Percentiles rank a stretch among this genome's conserved stretches.
These are phyloP conservation scores for Penicillium italicum DNA, from an alignment of 2,329 filamentous ascomycete genomes.

Conservation along the genomic window DNA sequence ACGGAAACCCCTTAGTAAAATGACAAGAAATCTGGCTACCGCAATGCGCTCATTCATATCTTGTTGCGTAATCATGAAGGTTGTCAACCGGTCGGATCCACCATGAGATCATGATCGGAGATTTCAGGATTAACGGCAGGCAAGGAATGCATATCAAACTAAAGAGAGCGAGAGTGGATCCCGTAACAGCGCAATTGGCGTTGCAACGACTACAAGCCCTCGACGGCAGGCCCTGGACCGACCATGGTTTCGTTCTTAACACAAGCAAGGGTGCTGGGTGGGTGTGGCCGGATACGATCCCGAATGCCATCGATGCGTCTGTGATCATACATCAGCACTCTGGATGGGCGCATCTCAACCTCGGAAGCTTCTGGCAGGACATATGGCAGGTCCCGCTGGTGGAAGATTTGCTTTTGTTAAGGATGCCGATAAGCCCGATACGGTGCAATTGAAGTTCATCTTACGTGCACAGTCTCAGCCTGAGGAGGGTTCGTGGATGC, in stretches of 20 bases:
- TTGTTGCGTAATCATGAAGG: neutral
- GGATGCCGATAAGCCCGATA: constrained; percentile 21
- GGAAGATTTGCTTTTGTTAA: constrained; percentile 30
- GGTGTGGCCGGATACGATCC: constrained; percentile 31
- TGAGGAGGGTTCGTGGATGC: constrained; percentile 36
- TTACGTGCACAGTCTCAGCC: constrained; percentile 23
- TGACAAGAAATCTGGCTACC: neutral
- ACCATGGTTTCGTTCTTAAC: constrained; percentile 36
- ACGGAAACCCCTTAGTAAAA: neutral
- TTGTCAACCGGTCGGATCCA: constrained; percentile 2
- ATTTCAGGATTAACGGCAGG: constrained; percentile 10
- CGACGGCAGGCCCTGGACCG: constrained; percentile 29
- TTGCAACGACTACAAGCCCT: constrained; percentile 30
- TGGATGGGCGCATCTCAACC: constrained; percentile 31
- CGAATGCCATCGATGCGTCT: constrained; percentile 38
- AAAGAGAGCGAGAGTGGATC: constrained; percentile 23
- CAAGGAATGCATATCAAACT: constrained; percentile 4
- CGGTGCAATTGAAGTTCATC: constrained; percentile 28
- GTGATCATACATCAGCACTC: constrained; percentile 29
- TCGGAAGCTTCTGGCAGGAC: constrained; percentile 37
- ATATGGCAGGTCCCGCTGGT: constrained; percentile 36
- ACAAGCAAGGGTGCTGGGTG: constrained; percentile 27
- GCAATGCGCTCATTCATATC: neutral
- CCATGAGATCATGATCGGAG: constrained; percentile 16
- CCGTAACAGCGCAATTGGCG: constrained; percentile 36